Conservation (phyloP, 2,329 filamentous ascomycete genomes). For the Exophiala sp. region DNA sequence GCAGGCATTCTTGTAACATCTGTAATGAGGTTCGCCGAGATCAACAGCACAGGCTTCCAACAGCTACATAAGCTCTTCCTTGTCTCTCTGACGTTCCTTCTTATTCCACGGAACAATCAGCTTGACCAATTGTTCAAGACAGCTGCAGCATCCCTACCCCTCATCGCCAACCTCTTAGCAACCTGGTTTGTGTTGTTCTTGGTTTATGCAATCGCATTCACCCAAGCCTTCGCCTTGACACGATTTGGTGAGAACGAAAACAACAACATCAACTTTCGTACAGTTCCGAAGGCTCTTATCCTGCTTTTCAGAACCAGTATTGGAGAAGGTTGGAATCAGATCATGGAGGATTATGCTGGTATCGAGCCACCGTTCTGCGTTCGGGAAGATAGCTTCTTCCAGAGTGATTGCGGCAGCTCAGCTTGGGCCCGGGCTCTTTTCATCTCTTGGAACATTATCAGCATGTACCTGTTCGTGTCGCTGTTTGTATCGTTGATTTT, state of each 20-base stretch:
- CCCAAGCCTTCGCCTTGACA: constrained; percentile 92
- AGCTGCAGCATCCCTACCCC: constrained; percentile 84
- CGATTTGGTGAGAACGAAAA: constrained; percentile 72
- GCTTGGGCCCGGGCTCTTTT: constrained; percentile 87
- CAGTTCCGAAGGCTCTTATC: constrained; percentile 88
- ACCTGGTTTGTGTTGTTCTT: constrained; percentile 98
- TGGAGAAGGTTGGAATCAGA: constrained; percentile 91
- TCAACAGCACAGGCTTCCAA: constrained; percentile 58
- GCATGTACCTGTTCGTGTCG: constrained; percentile 99
- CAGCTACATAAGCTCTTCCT: constrained; percentile 92
- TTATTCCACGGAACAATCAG: constrained; percentile 95
- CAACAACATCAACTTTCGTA: constrained; percentile 86
- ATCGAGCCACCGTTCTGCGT: constrained; percentile 81
- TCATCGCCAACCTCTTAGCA: constrained; percentile 85
- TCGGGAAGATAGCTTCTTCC: constrained; percentile 66
- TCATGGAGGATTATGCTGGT: constrained; percentile 92
- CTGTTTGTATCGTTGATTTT: constrained; percentile 98
- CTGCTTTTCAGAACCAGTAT: constrained; percentile 89
- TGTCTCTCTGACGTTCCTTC: constrained; percentile 79
- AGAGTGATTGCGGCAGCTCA: constrained; percentile 88
- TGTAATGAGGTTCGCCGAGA: constrained; percentile 66
- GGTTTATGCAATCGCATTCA: constrained; percentile 93
- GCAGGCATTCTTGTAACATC: constrained; percentile 77
- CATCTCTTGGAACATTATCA: constrained; percentile 96
- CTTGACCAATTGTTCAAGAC: constrained; percentile 99